A percentile compares a stretch with the other conserved stretches of the same genome.
phyloP scores from a whole-genome alignment of 352 stramenopile genomes.

The Pythium insidiosum region DNA sequence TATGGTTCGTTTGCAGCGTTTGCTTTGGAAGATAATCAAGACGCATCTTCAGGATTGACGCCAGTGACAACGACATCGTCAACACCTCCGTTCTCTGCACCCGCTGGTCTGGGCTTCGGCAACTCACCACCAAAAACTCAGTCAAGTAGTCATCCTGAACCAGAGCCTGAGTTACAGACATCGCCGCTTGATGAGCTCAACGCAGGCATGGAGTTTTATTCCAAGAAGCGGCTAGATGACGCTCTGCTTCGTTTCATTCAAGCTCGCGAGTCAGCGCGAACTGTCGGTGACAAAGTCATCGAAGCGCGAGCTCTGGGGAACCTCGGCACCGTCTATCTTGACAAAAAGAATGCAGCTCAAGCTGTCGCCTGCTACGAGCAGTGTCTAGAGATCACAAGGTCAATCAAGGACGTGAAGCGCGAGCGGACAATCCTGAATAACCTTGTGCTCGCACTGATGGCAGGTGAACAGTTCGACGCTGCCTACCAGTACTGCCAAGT shows the following conservation, averaged over 20 bases:
- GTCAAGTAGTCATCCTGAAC: too few species aligned
- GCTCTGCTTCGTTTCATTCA: conserved; percentile 56
- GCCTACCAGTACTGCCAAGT: conserved; percentile 58
- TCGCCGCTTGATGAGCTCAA: conserved; percentile 65
- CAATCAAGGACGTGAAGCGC: conserved; percentile 63
- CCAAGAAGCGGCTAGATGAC: conserved; percentile 53
- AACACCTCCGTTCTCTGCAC: conserved; percentile 2
- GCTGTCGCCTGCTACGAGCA: conserved; percentile 72
- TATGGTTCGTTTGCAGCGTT: conserved; percentile 22
- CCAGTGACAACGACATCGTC: neutral
- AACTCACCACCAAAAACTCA: too few species aligned
- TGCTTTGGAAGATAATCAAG: neutral
- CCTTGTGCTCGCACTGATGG: conserved; percentile 66
- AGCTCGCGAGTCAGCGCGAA: conserved; percentile 44
- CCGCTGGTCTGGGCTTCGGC: conserved; percentile 1
- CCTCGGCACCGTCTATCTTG: conserved; percentile 66
- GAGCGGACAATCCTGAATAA: conserved; percentile 83
- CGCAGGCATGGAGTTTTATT: conserved; percentile 69
- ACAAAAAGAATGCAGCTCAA: conserved; percentile 57
- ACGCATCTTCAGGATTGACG: neutral
- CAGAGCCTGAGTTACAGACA: conserved; percentile 12
- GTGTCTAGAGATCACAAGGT: conserved; percentile 63
- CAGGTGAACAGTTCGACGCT: conserved; percentile 41
- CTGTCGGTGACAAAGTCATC: conserved; percentile 39
- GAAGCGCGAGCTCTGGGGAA: conserved; percentile 72